Percentiles rank a stretch among this genome's conserved stretches.
phyloP scores from a whole-genome alignment of 306 rosid species.

The Gleditsia sinensis region DNA sequence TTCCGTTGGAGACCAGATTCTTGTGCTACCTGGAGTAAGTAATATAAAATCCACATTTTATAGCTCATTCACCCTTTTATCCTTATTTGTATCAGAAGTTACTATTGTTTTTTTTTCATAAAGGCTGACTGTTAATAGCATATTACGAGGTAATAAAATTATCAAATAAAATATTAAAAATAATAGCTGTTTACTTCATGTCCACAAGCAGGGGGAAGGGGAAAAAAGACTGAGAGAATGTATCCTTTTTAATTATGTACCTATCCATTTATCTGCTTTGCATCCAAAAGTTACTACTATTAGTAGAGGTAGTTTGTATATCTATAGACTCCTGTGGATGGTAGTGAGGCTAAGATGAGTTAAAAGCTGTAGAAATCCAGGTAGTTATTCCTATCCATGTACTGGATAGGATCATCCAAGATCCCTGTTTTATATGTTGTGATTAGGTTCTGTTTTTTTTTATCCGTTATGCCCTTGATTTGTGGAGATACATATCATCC shows the following conservation, averaged over 20 bases:
- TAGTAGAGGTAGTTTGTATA: neutral
- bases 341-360: neutral
- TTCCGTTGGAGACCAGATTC: conserved; percentile 79
- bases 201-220: neutral
- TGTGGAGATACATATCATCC: too few relatives aligned
- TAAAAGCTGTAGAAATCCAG: too few relatives aligned
- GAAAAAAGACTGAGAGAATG: neutral
- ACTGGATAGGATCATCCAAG: too few relatives aligned
- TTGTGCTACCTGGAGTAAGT: conserved; percentile 93
- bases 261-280: conserved; percentile 2
- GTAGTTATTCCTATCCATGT: too few relatives aligned
- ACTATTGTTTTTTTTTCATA: neutral
- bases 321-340: neutral
- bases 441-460: too few relatives aligned
- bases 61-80: conserved; percentile 23
- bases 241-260: neutral
- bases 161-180: conserved; percentile 7
- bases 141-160: conserved; percentile 14
- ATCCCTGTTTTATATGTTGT: too few relatives aligned
- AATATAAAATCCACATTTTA: conserved; percentile 28
- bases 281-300: conserved; percentile 13
- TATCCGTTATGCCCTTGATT: too few relatives aligned
- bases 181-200: conserved; percentile 4
- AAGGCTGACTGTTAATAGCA: neutral
- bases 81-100: neutral